A percentile compares a stretch with the other conserved stretches of the same genome.
Evolutionary conservation across 2,329 filamentous ascomycete genomes (phyloP).

Genomic region (Talaromyces funiculosus): DNA sequence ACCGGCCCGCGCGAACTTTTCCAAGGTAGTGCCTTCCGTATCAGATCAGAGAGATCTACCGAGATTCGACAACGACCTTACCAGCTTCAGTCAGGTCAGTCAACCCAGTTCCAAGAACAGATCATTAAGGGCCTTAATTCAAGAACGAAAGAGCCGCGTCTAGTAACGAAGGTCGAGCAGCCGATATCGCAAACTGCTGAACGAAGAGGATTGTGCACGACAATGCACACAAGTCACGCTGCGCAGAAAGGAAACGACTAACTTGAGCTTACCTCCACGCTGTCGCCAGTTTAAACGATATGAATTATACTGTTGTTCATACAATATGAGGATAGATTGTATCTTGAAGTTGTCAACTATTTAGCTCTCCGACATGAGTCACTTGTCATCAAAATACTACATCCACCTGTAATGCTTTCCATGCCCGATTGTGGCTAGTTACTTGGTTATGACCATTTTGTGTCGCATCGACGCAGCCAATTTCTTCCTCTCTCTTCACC

Average conservation of each 20-base stretch:
- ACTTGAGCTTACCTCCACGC: neutral
- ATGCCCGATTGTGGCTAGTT: neutral
- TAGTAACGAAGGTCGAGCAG: neutral
- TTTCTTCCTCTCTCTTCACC: slow-evolving; percentile 21
- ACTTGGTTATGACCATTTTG: neutral
- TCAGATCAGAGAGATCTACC: neutral
- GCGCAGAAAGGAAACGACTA: neutral
- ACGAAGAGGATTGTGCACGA: neutral
- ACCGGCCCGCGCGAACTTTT: slow-evolving; percentile 9
- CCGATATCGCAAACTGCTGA: neutral
- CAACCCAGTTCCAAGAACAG: too few relatives aligned
- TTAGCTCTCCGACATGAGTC: too few relatives aligned
- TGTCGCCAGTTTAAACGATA: neutral
- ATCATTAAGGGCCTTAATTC: too few relatives aligned
- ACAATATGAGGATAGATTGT: neutral
- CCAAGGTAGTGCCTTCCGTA: slow-evolving; percentile 5
- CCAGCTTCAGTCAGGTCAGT: neutral
- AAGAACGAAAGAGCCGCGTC: neutral
- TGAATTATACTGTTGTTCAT: neutral
- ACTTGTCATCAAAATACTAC: neutral
- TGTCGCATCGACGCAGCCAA: slow-evolving; percentile 8
- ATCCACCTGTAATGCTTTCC: neutral
- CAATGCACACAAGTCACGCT: neutral
- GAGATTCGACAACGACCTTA: neutral
- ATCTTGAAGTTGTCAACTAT: neutral